phyloP scores from a whole-genome alignment of 139 green algal genomes.

The Pleodorina starrii region DNA sequence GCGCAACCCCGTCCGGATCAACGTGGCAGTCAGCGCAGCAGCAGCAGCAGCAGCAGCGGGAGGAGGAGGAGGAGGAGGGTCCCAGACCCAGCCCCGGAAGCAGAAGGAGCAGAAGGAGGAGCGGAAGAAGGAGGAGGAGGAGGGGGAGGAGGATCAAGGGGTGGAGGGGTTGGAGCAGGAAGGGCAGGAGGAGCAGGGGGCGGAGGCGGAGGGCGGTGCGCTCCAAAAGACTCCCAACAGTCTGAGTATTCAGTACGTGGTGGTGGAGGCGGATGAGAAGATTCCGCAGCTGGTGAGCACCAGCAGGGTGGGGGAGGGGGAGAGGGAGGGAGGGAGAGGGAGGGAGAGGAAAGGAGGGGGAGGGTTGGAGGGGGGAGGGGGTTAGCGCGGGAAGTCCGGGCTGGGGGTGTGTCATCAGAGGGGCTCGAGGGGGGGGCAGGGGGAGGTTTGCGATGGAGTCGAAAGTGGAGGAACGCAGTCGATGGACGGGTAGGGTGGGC shows the following conservation, averaged over 20 bases:
- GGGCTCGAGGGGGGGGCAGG: no score
- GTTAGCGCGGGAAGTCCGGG: no score
- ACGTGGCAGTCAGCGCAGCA: constrained; percentile 69
- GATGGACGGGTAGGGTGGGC: no score
- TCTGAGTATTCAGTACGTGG: constrained; percentile 79
- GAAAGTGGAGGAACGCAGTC: no score
- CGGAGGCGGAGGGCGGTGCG: constrained; percentile 18
- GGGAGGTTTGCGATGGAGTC: no score
- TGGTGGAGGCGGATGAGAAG: constrained; percentile 81
- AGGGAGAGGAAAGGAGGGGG: no score
- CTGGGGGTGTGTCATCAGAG: no score
- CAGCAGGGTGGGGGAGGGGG: no score
- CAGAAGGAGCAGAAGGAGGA: neutral
- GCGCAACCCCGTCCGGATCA: constrained; percentile 90
- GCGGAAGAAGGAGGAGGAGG: neutral
- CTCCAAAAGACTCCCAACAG: constrained; percentile 79
- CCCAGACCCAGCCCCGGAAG: no score
- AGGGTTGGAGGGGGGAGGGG: no score
- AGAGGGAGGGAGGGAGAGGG: no score
- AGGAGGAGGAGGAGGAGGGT: neutral
- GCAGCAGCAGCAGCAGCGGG: constrained; percentile 1
- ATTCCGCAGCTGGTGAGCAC: constrained; percentile 76
- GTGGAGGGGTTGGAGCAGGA: neutral
- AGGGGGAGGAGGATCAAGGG: neutral
- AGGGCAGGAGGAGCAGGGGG: neutral